Base-by-base conservation (phyloP, 2,329 filamentous ascomycete genomes). In the Scytalidium sp. region DNA sequence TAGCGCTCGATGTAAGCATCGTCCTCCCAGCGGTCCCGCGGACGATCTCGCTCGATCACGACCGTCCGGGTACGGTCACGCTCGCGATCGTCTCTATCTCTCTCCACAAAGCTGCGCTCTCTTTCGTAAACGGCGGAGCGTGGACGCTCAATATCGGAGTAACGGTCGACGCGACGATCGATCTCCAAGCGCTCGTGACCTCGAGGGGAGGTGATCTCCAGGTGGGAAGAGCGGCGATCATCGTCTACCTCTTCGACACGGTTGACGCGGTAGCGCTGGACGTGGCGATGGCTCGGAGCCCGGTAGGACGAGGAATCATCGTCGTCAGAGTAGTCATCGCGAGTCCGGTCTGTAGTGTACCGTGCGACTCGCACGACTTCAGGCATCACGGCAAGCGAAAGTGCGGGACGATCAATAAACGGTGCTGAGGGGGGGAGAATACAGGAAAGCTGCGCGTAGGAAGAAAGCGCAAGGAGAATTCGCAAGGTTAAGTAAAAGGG, bases 1-100 rank as follows among this genome's bases (percentile, higher is more conserved):
- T 81, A 83, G 61, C 74, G 75, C 62, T 85, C 81, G 40, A 83
- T 60, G 25, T 29, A 29, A 7, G 7, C 25, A 29, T 13, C 25
- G 13, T 29, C 25, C 8, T 29, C 25, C 25, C 25, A 29, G 25
- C 25, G 25, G 25, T 60, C 57, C 25, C 69, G 67, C 43, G 66
- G 70, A 27, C 70, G 67, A 3, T 76, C 71, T 50, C 71, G 55
- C 40, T 74, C 71, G 52, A 69, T 72, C 23, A 69, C 64, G 19
- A 68, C 57, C 19, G 68, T 67, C 45, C 64, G 55, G 10, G 58
- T 60, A 27, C 55, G 57, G 48, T 63, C 60, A 6, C 57, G 52
- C 42, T 53, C 36, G 20, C 49, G 75, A 47, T 77, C 74, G 44
- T 58, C 56, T 20, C 50, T 15, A 29, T 43, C 46, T 27, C 46